Evolutionary conservation across 345 rosid species (phyloP).

Genomic region (Syzygium grande): DNA sequence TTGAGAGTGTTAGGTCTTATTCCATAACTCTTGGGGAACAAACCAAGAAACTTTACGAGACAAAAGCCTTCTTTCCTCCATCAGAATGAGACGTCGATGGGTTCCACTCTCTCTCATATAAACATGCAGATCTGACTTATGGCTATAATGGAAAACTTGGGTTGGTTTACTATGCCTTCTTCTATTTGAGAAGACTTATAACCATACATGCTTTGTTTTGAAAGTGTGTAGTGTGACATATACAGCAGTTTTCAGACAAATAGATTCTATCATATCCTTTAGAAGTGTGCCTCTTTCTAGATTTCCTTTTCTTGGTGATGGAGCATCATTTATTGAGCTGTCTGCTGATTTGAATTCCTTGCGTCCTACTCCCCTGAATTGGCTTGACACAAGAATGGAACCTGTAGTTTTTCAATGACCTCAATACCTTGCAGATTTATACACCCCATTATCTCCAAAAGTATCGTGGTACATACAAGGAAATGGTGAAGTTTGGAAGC

Average conservation of each 20-base stretch:
- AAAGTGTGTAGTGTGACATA: background rate
- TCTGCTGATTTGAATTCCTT: background rate
- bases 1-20: background rate
- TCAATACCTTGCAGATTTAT: constrained; percentile 37
- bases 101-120: background rate
- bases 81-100: background rate
- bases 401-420: background rate
- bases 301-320: background rate
- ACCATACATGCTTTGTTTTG: background rate
- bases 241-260: background rate
- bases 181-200: background rate
- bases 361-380: background rate
- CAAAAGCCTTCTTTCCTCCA: background rate
- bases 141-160: background rate
- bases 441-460: constrained; percentile 56
- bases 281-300: background rate
- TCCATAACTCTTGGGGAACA: background rate
- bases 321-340: background rate
- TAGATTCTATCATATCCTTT: background rate
- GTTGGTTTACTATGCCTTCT: background rate
- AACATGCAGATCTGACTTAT: background rate
- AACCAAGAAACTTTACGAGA: background rate
- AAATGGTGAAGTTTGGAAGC: constrained; percentile 48
- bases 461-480: constrained; percentile 71
- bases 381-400: background rate